Conservation (phyloP, 2,329 filamentous ascomycete species). For the Tolypocladium amazonense region DNA sequence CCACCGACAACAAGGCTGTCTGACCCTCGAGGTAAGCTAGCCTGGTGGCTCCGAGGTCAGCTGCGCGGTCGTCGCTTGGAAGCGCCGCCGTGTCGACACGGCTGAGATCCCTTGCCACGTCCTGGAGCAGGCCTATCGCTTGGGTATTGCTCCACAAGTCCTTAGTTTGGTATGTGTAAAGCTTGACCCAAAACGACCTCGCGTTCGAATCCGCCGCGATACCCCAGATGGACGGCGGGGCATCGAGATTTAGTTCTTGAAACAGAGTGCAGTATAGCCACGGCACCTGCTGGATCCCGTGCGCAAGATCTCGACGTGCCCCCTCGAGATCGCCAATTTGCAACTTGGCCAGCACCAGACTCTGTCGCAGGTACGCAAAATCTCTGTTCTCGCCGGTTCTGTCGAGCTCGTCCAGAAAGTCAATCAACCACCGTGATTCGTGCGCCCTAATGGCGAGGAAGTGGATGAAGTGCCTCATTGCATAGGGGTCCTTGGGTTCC, state of each 20-base stretch:
- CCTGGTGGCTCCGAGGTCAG: slow-evolving; percentile 48
- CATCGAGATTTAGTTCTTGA: slow-evolving; percentile 65
- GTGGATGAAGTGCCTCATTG: slow-evolving; percentile 70
- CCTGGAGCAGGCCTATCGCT: slow-evolving; percentile 55
- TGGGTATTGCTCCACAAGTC: slow-evolving; percentile 80
- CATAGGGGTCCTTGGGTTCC: slow-evolving; percentile 72
- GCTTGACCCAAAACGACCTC: slow-evolving; percentile 54
- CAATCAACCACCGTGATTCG: slow-evolving; percentile 65
- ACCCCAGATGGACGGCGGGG: slow-evolving; percentile 78
- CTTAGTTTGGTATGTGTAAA: slow-evolving; percentile 68
- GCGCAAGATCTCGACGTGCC: slow-evolving; percentile 52
- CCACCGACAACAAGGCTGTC: slow-evolving; percentile 55
- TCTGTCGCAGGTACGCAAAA: slow-evolving; percentile 63
- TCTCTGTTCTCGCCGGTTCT: slow-evolving; percentile 25
- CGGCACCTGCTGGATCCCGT: slow-evolving; percentile 63
- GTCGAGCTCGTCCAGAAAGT: slow-evolving; percentile 44
- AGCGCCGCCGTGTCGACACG: slow-evolving; percentile 29
- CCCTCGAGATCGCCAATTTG: slow-evolving; percentile 56
- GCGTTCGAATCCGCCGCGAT: slow-evolving; percentile 54
- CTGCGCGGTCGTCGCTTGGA: slow-evolving; percentile 26
- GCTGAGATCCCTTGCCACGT: slow-evolving; percentile 49
- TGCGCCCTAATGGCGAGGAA: slow-evolving; percentile 73
- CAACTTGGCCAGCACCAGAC: slow-evolving; percentile 63
- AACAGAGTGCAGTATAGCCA: slow-evolving; percentile 80
- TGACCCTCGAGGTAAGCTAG: slow-evolving; percentile 72